phyloP scores from a whole-genome alignment of 2,329 filamentous ascomycete species.

The Ophiostoma fasciatum region DNA sequence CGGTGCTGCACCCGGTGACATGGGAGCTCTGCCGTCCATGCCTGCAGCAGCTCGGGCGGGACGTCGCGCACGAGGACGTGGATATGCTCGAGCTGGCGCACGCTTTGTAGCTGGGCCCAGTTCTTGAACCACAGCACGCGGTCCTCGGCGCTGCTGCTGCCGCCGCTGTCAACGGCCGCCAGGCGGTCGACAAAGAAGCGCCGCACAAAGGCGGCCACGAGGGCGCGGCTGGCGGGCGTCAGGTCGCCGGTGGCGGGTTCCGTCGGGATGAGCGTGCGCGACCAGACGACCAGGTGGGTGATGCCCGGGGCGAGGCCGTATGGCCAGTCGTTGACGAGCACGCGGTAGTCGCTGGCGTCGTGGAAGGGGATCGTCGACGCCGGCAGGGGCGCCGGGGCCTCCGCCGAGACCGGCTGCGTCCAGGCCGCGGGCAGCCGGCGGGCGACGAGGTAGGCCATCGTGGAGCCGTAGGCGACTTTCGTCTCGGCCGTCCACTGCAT shows the following conservation, averaged over 20 bases:
- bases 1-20: slow-evolving; percentile 13
- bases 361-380: slow-evolving; percentile 35
- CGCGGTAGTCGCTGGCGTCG: slow-evolving; percentile 44
- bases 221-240: slow-evolving; percentile 45
- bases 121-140: slow-evolving; percentile 83
- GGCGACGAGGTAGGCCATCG: slow-evolving; percentile 62
- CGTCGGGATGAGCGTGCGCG: slow-evolving; percentile 64
- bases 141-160: slow-evolving; percentile 22
- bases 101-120: slow-evolving; percentile 76
- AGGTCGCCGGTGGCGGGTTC: slow-evolving; percentile 57
- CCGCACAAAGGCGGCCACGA: slow-evolving; percentile 56
- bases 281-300: slow-evolving; percentile 85
- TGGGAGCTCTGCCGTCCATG: slow-evolving; percentile 36
- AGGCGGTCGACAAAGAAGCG: slow-evolving; percentile 50
- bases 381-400: slow-evolving; percentile 42
- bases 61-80: slow-evolving; percentile 55
- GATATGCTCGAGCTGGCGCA: slow-evolving; percentile 77
- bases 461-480: slow-evolving; percentile 60
- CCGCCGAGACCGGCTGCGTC: slow-evolving; percentile 43
- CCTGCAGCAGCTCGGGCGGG: slow-evolving; percentile 33
- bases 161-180: slow-evolving; percentile 19
- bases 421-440: slow-evolving; percentile 55
- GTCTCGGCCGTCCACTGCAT: slow-evolving; percentile 60
- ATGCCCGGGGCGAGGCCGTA: slow-evolving; percentile 57
- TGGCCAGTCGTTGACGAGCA: slow-evolving; percentile 86